Base-by-base conservation (phyloP, 108 stramenopile genomes). In the Epithemia pelagica region DNA sequence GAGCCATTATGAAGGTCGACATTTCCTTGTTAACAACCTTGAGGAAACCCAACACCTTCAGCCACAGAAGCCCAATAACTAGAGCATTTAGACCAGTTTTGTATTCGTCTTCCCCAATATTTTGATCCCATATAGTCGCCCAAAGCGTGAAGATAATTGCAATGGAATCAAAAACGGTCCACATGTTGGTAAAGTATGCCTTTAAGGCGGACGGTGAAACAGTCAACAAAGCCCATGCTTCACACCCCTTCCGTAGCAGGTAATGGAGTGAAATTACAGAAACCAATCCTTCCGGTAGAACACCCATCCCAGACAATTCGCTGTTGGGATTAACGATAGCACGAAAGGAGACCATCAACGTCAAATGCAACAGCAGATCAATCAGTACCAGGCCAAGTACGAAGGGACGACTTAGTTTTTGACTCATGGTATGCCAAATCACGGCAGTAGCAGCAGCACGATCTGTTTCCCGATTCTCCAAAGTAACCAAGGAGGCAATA, bases 1-100 rank as follows among this genome's bases (percentile, higher is more conserved):
- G 23, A 18, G 77, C 67, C 22, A 85, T 32, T 19, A 81, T 70
- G 56, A 85, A 85, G 15, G 83, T 81, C 15, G 83, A 78, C 58
- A 85, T 64, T 54, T 81, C 65, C 59, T 68, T 70, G 59, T 85
- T 85, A 18, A 72, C 51, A 15, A 69, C 75, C 61, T 80, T 81
- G 1, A 81, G 25, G 21, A 72, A 73, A 0, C 66, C 75, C 21
- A 85, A 63, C 2, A 85, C 58, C 65, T 66, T 37, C 19, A 85
- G 8, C 83, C 83, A 85, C 20, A 81, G 62, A 28, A 81, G 54
- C 0, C 68, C 77, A 21, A 78, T 25, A 1, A 75, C 68, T 8
- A 78, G 21, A 18, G 79, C 83, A 58, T 62, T 68, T 5, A 78
- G 27, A 32, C 54, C 32, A 5, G 37, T 46, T 10, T 46, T 46